Base-by-base conservation (phyloP, 208 protist genomes). In the Leishmania martiniquensis region DNA sequence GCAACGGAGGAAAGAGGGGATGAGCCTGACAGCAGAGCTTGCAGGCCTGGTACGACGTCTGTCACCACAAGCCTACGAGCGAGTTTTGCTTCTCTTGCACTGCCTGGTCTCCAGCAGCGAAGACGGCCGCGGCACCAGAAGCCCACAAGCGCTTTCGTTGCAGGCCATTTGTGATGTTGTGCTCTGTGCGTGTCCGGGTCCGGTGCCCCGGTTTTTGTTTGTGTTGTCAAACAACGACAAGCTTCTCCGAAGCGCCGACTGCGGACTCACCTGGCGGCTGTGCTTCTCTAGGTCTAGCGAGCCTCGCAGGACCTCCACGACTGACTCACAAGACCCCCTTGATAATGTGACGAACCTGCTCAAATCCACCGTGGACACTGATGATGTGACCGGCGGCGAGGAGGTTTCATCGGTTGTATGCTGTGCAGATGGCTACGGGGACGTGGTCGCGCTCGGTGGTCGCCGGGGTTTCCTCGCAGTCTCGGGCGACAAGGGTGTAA, bases 171-270 rank as follows among this genome's bases (percentile, higher is more conserved):
- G 66, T n/a, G 44, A 73, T 9, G 17, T 88, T n/a, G 59, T 90
- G 5, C 62, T 77, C 37, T 85, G 57, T 63, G 77, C 84, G 6
- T 89, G 81, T 54, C 84, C 88, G 0, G 81, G 80, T 0, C n/a
- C 70, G 1, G 63, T 80, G 20, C 84, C 86, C 12, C 83, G 89
- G 12, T 96, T 96, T 80, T 71, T 94, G 45, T 91, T 96, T 77
- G 87, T 83, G 7, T 75, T 89, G 15, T 88, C 85, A 9, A 86
- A 66, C 51, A 92, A 90, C 72, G 81, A 76, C 34, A 79, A 79
- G 45, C 77, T 96, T 34, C 66, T 94, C 9, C 88, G 92, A 29
- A 93, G 89, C 71, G 81, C 90, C n/a, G 90, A 96, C 76, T 71
- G 82, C 49, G 92, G 92, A 17, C 52, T 49, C 22, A 88, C 89